Conservation (phyloP, 208 protist genomes). For the Herpetomonas muscarum region DNA sequence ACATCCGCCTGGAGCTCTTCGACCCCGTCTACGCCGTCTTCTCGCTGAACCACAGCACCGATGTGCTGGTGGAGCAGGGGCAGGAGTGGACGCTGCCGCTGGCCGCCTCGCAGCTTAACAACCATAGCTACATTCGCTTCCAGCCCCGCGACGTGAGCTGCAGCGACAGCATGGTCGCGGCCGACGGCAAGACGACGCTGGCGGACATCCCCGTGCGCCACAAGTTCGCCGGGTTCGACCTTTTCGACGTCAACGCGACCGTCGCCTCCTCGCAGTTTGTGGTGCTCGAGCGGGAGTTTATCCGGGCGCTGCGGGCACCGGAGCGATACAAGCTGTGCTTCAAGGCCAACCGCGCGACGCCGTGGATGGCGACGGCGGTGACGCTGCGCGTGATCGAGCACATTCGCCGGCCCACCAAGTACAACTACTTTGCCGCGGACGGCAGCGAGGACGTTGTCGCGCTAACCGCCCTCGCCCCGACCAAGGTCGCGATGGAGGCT, state of each 20-base stretch:
- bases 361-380: constrained; percentile 49
- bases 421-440: constrained; percentile 62
- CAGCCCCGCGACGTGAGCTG: constrained; percentile 24
- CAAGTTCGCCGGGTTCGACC: constrained; percentile 34
- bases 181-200: constrained; percentile 9
- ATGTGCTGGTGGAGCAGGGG: constrained; percentile 61
- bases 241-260: constrained; percentile 18
- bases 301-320: constrained; percentile 31
- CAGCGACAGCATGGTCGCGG: constrained; percentile 30
- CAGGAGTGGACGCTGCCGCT: constrained; percentile 66
- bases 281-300: constrained; percentile 40
- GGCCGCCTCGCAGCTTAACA: constrained; percentile 48
- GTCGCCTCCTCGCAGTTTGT: constrained; percentile 27
- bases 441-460: constrained; percentile 52
- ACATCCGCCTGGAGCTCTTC: constrained; percentile 36
- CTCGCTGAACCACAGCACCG: constrained; percentile 50
- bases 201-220: constrained; percentile 32
- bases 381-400: constrained; percentile 35
- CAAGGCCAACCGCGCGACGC: constrained; percentile 39
- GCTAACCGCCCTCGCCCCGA: constrained; percentile 42
- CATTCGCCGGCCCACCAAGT: constrained; percentile 34
- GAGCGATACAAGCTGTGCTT: constrained; percentile 58
- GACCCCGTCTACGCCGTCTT: constrained; percentile 57
- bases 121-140: constrained; percentile 48
- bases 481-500: constrained; percentile 54